Evolutionary conservation across 2,329 filamentous ascomycete genomes (phyloP).

Genomic region (Alternaria novae-zelandiae): DNA sequence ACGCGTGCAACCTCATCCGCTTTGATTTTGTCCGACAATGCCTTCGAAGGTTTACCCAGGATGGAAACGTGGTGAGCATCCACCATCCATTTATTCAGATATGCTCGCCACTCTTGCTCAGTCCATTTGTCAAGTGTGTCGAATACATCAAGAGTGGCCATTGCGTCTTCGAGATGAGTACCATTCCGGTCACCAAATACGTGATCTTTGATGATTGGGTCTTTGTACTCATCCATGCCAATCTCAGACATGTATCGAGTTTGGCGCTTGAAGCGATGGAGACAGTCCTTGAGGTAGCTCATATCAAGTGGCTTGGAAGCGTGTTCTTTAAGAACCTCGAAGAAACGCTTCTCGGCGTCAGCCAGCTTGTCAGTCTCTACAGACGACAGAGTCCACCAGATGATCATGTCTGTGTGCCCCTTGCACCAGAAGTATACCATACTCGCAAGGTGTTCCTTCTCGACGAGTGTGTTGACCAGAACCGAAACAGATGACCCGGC

Average conservation of each 20-base stretch:
- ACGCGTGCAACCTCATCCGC: slow-evolving; percentile 79
- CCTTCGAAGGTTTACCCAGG: slow-evolving; percentile 82
- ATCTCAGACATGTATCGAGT: slow-evolving; percentile 84
- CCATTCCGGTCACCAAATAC: slow-evolving; percentile 88
- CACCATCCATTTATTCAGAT: slow-evolving; percentile 81
- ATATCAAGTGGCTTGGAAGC: slow-evolving; percentile 83
- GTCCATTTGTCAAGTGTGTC: slow-evolving; percentile 79
- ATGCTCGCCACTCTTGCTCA: slow-evolving; percentile 82
- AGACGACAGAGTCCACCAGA: slow-evolving; percentile 84
- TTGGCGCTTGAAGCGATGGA: slow-evolving; percentile 79
- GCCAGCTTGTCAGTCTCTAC: slow-evolving; percentile 86
- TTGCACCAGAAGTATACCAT: slow-evolving; percentile 82
- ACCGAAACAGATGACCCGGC: slow-evolving; percentile 92
- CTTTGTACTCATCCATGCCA: slow-evolving; percentile 80
- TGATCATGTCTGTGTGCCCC: slow-evolving; percentile 78
- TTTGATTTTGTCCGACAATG: slow-evolving; percentile 81
- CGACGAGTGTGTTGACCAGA: slow-evolving; percentile 89
- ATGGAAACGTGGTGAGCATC: slow-evolving; percentile 88
- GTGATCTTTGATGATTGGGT: slow-evolving; percentile 88
- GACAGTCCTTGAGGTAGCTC: slow-evolving; percentile 86
- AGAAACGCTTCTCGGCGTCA: slow-evolving; percentile 83
- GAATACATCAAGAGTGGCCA: slow-evolving; percentile 57
- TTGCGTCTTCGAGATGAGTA: slow-evolving; percentile 49
- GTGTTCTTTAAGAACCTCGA: slow-evolving; percentile 82
- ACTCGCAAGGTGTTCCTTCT: slow-evolving; percentile 90